Conservation (phyloP, 202 grass and related monocot genomes). For the Carex sylvatica region DNA sequence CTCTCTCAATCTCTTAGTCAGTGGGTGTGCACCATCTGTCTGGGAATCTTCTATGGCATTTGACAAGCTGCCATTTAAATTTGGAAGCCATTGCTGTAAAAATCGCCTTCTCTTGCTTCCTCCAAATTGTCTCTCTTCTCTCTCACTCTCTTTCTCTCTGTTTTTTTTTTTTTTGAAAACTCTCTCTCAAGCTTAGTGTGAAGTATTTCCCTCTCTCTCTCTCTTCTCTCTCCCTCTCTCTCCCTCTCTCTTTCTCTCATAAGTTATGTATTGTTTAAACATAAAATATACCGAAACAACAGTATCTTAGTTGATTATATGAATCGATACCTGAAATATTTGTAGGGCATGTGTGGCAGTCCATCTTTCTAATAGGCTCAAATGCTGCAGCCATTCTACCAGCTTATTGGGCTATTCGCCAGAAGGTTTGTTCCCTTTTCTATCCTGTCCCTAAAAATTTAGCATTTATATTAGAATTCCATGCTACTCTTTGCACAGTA, state of each 20-base stretch:
- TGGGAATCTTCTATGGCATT: too few species aligned
- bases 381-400: constrained; percentile 93
- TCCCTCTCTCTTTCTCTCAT: not conserved
- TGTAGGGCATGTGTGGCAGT: constrained; percentile 92
- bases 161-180: too few species aligned
- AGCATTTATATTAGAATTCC: constrained; percentile 9
- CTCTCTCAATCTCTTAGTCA: too few species aligned
- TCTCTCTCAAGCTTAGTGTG: too few species aligned
- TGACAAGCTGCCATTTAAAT: too few species aligned
- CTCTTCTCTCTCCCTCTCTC: too few species aligned
- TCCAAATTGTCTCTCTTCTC: too few species aligned
- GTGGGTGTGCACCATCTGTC: too few species aligned
- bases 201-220: not conserved
- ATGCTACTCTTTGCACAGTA: not conserved
- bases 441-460: not conserved
- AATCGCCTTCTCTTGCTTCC: too few species aligned
- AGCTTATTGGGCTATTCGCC: constrained; percentile 81
- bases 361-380: constrained; percentile 87
- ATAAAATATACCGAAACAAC: not conserved
- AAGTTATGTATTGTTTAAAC: constrained; percentile 25
- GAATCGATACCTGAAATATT: constrained; percentile 18
- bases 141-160: too few species aligned
- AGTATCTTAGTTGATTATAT: not conserved
- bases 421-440: constrained; percentile 52
- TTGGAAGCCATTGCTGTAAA: too few species aligned